A percentile compares a stretch with the other conserved stretches of the same genome.
Evolutionary conservation across 805 yeast species (phyloP).

Genomic region (Komagataella populi): DNA sequence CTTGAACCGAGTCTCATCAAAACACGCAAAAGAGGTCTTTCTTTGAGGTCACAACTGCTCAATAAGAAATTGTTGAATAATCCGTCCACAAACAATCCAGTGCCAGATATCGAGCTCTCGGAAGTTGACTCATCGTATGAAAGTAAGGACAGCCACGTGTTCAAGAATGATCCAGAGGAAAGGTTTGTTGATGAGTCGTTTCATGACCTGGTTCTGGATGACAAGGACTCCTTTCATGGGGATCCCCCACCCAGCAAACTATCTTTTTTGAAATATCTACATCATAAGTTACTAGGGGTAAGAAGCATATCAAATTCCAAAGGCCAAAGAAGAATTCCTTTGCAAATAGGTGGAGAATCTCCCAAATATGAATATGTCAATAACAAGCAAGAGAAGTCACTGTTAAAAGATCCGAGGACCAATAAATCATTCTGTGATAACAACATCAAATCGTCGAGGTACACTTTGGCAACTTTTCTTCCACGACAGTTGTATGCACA

Average conservation of each 20-base stretch:
- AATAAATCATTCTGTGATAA: conserved; percentile 50
- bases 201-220: background rate
- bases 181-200: background rate
- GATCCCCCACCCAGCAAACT: background rate
- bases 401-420: conserved; percentile 59
- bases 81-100: conserved; percentile 4
- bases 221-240: background rate
- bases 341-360: background rate
- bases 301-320: background rate
- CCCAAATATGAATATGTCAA: background rate
- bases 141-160: conserved; percentile 1
- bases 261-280: background rate
- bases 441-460: conserved; percentile 74
- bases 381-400: conserved; percentile 5
- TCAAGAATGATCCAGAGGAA: conserved; percentile 4
- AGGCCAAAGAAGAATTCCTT: background rate
- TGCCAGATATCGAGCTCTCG: conserved; percentile 19
- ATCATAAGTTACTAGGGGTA: background rate
- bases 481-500: conserved; percentile 88
- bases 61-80: conserved; percentile 22
- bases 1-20: conserved; percentile 11
- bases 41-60: conserved; percentile 53
- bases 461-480: conserved; percentile 64
- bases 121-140: conserved; percentile 15
- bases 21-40: conserved; percentile 48